Percentiles rank a stretch among this genome's conserved stretches.
Conservation (phyloP, 345 rosid species). For the Moricandia moricandioides region DNA sequence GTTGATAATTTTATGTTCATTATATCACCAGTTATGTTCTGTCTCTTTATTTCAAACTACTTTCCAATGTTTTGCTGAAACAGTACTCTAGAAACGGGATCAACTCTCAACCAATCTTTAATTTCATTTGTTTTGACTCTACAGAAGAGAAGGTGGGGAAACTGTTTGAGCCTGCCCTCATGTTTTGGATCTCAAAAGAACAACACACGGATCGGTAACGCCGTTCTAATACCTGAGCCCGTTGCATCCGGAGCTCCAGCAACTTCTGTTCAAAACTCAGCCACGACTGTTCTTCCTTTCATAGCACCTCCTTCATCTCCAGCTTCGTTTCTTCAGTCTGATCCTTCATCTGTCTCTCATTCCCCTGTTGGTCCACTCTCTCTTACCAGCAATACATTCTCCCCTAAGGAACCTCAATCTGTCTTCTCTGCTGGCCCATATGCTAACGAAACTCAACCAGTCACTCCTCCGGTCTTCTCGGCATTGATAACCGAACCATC, state of each 20-base stretch:
- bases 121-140: constrained; percentile 5
- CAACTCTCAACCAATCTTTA: neutral
- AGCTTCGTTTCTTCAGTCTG: constrained; percentile 79
- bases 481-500: constrained; percentile 89
- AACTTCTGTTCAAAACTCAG: constrained; percentile 40
- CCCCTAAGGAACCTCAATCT: constrained; percentile 67
- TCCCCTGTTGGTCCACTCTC: constrained; percentile 67
- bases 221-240: constrained; percentile 72
- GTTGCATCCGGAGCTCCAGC: constrained; percentile 42
- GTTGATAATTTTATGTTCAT: no score
- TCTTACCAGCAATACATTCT: constrained; percentile 54
- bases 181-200: constrained; percentile 79
- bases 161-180: constrained; percentile 70
- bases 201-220: constrained; percentile 78
- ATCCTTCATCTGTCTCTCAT: constrained; percentile 76
- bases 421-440: constrained; percentile 83
- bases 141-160: constrained; percentile 88
- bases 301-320: constrained; percentile 98
- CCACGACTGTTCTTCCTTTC: constrained; percentile 26
- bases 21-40: neutral
- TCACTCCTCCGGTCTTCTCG: constrained; percentile 93
- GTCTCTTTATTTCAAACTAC: constrained; percentile 4
- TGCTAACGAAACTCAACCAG: constrained; percentile 90
- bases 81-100: neutral
- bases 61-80: neutral